Conservation (phyloP, 2,329 filamentous ascomycete genomes). For the Teratosphaeria destructans region DNA sequence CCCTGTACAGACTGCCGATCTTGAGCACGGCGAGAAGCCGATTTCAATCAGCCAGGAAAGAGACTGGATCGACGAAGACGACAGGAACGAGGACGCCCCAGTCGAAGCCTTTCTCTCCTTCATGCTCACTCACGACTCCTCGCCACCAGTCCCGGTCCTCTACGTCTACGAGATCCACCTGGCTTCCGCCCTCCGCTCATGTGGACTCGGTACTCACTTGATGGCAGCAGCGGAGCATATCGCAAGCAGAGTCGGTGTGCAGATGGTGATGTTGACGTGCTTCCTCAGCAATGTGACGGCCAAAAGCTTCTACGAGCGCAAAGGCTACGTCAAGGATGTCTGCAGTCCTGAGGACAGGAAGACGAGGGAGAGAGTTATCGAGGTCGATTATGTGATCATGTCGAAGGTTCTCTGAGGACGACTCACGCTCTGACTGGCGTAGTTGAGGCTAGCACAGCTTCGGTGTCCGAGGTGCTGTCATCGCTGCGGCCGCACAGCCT, state of each 20-base stretch:
- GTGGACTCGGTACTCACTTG: conserved; percentile 51
- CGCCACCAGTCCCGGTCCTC: conserved; percentile 49
- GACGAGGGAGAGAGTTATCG: conserved; percentile 39
- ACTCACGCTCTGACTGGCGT: not conserved
- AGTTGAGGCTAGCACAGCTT: not conserved
- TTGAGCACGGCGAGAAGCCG: not conserved
- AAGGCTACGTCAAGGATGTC: conserved; percentile 47
- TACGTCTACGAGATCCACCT: conserved; percentile 77
- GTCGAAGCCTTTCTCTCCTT: conserved; percentile 45
- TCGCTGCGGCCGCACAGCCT: not conserved
- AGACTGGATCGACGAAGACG: not conserved
- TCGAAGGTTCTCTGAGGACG: conserved; percentile 29
- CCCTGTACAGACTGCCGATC: not conserved
- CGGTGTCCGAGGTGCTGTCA: not conserved
- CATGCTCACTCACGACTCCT: conserved; percentile 59
- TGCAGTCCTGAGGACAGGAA: conserved; percentile 41
- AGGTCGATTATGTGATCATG: conserved; percentile 44
- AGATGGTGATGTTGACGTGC: conserved; percentile 65
- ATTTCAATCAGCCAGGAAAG: not conserved
- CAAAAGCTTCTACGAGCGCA: conserved; percentile 49
- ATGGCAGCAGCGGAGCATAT: conserved; percentile 47
- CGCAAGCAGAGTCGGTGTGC: conserved; percentile 44
- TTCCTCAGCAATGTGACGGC: conserved; percentile 53
- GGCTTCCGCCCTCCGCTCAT: conserved; percentile 45
- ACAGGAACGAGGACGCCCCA: not conserved